phyloP scores from a whole-genome alignment of 371 early-diverging fungal genomes.

The Catenaria anguillulae region DNA sequence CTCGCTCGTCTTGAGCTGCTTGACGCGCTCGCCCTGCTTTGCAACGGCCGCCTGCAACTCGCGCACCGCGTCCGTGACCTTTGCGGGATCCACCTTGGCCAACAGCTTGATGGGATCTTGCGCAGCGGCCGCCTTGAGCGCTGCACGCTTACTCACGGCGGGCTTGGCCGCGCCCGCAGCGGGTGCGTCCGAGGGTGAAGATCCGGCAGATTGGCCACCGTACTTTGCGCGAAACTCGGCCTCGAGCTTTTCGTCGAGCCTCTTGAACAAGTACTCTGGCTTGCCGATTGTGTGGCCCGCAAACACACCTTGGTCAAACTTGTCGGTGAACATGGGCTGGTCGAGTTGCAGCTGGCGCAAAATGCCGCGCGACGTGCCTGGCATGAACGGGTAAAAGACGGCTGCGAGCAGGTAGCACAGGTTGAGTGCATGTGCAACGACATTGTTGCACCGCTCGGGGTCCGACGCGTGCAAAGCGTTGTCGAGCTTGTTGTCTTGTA shows the following conservation, averaged over 20 bases:
- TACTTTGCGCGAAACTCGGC: slow-evolving; percentile 49
- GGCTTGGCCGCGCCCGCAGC: slow-evolving; percentile 10
- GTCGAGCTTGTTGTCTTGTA: slow-evolving; percentile 84
- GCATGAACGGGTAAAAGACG: slow-evolving; percentile 88
- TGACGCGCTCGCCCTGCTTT: slow-evolving; percentile 32
- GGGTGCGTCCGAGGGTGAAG: slow-evolving; percentile 14
- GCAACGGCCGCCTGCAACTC: slow-evolving; percentile 32
- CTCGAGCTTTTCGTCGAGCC: slow-evolving; percentile 68
- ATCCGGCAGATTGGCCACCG: slow-evolving; percentile 35
- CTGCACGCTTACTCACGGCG: slow-evolving; percentile 22
- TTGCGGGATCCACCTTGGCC: neutral
- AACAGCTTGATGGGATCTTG: slow-evolving; percentile 2
- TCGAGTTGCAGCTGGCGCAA: slow-evolving; percentile 66
- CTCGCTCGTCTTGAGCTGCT: slow-evolving; percentile 37
- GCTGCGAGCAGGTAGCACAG: slow-evolving; percentile 77
- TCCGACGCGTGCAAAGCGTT: slow-evolving; percentile 62
- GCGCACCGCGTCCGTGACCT: slow-evolving; percentile 14
- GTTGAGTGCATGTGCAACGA: slow-evolving; percentile 67
- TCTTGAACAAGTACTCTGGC: slow-evolving; percentile 77
- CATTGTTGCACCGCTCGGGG: slow-evolving; percentile 68
- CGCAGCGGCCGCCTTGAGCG: slow-evolving; percentile 10
- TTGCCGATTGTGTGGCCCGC: slow-evolving; percentile 63
- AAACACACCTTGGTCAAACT: slow-evolving; percentile 30
- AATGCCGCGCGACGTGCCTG: slow-evolving; percentile 64
- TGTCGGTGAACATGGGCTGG: slow-evolving; percentile 53